Conservation (phyloP, 2,329 filamentous ascomycete genomes). For the Phialophora chinensis region DNA sequence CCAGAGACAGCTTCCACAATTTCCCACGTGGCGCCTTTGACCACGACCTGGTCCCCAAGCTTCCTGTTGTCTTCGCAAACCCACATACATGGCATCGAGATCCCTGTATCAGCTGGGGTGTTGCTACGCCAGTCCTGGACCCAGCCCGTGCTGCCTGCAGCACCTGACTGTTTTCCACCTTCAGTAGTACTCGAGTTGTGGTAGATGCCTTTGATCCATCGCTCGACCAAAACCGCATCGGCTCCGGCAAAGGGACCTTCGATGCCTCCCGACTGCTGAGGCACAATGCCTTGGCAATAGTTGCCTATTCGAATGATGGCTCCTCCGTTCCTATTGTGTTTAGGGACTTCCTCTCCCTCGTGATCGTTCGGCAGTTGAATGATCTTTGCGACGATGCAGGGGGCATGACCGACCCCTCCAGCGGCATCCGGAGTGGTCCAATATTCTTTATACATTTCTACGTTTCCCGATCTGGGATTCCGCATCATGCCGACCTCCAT, state of each 20-base stretch:
- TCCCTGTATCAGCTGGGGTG: slow-evolving; percentile 17
- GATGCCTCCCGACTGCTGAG: slow-evolving; percentile 9
- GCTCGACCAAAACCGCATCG: slow-evolving; percentile 26
- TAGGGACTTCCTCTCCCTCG: neutral
- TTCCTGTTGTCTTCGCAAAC: slow-evolving; percentile 22
- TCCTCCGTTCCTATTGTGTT: slow-evolving; percentile 20
- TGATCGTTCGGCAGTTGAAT: neutral
- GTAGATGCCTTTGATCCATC: slow-evolving; percentile 24
- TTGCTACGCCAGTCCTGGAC: slow-evolving; percentile 30
- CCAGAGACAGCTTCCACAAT: slow-evolving; percentile 23
- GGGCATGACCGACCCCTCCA: slow-evolving; percentile 51
- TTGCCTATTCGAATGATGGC: slow-evolving; percentile 34
- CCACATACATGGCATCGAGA: slow-evolving; percentile 29
- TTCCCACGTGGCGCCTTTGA: slow-evolving; percentile 25
- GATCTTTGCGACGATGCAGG: slow-evolving; percentile 33
- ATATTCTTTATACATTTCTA: slow-evolving; percentile 39
- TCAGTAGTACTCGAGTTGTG: neutral
- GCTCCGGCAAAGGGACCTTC: neutral
- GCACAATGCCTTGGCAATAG: slow-evolving; percentile 36
- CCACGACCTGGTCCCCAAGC: slow-evolving; percentile 28
- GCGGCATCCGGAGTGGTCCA: slow-evolving; percentile 42
- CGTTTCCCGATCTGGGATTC: slow-evolving; percentile 32
- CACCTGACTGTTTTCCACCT: neutral
- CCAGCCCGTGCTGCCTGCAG: slow-evolving; percentile 14
- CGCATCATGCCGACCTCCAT: slow-evolving; percentile 39